A percentile compares a stretch with the other conserved stretches of the same genome.
Conservation (phyloP, 192 early-diverging fungal genomes). For the Mortierella claussenii region DNA sequence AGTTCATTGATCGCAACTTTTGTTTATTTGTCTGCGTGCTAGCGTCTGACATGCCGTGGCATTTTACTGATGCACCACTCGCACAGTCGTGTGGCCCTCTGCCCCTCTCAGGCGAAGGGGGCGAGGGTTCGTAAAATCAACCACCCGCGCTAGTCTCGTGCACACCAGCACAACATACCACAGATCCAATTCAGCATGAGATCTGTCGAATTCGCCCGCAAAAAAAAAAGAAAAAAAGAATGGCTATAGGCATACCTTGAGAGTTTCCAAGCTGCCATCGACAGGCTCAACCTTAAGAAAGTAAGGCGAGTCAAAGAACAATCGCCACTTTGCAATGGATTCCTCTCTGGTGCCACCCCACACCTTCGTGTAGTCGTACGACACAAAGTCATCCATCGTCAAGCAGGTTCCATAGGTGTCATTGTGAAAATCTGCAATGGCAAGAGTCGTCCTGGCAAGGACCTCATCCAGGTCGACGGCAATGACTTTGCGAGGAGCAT, state of each 20-base stretch:
- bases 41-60: too few relatives aligned
- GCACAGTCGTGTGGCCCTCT: too few relatives aligned
- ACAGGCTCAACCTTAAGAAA: conserved; percentile 65
- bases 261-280: conserved; percentile 61
- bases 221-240: conserved; percentile 11
- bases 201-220: background rate
- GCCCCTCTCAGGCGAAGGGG: too few relatives aligned
- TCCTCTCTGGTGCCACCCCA: conserved; percentile 68
- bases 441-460: conserved; percentile 58
- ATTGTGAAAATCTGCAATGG: conserved; percentile 67
- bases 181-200: too few relatives aligned
- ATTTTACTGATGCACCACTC: too few relatives aligned
- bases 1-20: too few relatives aligned
- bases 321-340: conserved; percentile 60
- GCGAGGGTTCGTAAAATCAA: too few relatives aligned
- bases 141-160: too few relatives aligned
- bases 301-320: conserved; percentile 64
- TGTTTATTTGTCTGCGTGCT: background rate
- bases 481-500: conserved; percentile 54
- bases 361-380: conserved; percentile 62
- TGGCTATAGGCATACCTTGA: conserved; percentile 45
- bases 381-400: conserved; percentile 58
- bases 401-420: conserved; percentile 59
- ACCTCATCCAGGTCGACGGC: conserved; percentile 69
- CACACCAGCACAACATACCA: too few relatives aligned